Conservation (phyloP, 1,139 yeast genomes). For the Pichia sp. region DNA sequence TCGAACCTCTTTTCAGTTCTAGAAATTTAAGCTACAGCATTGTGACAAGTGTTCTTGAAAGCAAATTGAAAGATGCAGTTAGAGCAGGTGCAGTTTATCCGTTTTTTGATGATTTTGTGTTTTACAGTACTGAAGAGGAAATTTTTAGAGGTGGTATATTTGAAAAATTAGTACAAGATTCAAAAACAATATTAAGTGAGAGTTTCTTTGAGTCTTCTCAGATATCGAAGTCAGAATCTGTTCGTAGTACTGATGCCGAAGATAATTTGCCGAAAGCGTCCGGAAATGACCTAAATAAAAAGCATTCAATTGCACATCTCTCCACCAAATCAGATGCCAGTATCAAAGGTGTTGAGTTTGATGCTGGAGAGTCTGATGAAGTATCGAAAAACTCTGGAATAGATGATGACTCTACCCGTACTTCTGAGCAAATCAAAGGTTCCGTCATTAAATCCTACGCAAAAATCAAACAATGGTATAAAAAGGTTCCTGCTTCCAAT, state of each 20-base stretch:
- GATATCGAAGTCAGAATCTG: not conserved
- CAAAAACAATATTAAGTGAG: not conserved
- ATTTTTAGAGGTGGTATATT: conserved; percentile 89
- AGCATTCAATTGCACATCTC: not conserved
- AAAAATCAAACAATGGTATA: conserved; percentile 67
- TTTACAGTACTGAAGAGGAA: conserved; percentile 56
- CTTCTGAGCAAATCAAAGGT: conserved; percentile 13
- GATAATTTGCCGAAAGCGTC: not conserved
- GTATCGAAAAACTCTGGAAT: not conserved
- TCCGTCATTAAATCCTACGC: conserved; percentile 40
- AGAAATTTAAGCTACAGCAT: conserved; percentile 71
- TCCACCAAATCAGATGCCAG: too few relatives aligned
- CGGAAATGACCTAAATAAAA: not conserved
- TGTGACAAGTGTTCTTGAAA: conserved; percentile 73
- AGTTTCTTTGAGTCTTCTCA: not conserved
- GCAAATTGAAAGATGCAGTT: conserved; percentile 70
- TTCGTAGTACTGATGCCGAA: not conserved
- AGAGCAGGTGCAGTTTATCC: conserved; percentile 78
- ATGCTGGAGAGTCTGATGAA: not conserved
- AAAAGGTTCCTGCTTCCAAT: conserved; percentile 31
- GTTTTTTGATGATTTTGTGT: conserved; percentile 78
- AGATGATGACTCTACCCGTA: not conserved
- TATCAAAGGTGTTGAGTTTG: not conserved
- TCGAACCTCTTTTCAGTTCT: conserved; percentile 85
- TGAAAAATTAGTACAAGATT: conserved; percentile 37